Conservation (phyloP, 2,329 filamentous ascomycete genomes). For the Penicillium sp. region DNA sequence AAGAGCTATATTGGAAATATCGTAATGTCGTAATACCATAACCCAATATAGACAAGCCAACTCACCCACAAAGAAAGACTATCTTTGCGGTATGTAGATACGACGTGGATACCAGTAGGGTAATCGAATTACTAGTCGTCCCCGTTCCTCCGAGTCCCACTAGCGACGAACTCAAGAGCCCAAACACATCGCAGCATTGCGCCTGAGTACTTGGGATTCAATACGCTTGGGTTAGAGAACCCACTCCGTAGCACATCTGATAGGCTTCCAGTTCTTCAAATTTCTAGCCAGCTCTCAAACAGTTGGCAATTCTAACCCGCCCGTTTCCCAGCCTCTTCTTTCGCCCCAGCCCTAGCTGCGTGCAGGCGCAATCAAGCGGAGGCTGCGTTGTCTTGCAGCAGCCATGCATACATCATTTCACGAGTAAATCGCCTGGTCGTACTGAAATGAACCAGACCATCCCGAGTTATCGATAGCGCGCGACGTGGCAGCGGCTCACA, state of each 20-base stretch:
- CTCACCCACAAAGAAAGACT: no score
- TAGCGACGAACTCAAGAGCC: neutral
- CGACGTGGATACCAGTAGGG: neutral
- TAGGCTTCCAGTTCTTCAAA: neutral
- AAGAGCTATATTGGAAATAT: neutral
- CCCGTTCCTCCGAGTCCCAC: neutral
- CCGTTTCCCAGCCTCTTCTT: neutral
- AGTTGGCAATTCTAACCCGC: neutral
- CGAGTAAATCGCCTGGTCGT: neutral
- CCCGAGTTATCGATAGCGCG: conserved; percentile 2
- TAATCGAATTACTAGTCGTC: conserved; percentile 1
- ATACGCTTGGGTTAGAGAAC: neutral
- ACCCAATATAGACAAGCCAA: neutral
- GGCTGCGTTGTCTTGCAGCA: conserved; percentile 2
- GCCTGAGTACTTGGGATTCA: no score
- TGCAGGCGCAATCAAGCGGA: neutral
- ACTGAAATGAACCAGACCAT: neutral
- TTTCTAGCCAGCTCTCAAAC: neutral
- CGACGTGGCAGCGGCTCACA: conserved; percentile 20
- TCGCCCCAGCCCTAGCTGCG: neutral
- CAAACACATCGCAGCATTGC: neutral
- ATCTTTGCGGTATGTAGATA: neutral
- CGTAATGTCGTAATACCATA: neutral
- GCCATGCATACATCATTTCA: neutral
- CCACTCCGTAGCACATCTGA: neutral